These are phyloP conservation scores for Colletotrichum siamense DNA, from an alignment of 2,329 filamentous ascomycete species.

Conservation along the genomic window DNA sequence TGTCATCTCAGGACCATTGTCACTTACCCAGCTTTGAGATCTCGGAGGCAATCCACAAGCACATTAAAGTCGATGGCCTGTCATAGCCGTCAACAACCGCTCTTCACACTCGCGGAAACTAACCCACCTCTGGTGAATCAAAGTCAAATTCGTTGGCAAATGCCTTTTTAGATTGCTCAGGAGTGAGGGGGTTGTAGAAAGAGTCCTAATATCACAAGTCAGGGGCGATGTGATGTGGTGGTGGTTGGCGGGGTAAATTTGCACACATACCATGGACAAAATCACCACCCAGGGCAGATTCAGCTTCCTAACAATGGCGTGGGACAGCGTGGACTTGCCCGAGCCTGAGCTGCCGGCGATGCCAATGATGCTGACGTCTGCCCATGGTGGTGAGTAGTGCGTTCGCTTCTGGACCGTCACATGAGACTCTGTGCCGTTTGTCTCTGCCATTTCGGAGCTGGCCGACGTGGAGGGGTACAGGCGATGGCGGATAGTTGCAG, in stretches of 20 bases:
- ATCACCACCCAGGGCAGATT: constrained; percentile 98
- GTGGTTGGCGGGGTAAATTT: constrained; percentile 15
- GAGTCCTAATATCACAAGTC: constrained; percentile 70
- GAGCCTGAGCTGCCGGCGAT: constrained; percentile 96
- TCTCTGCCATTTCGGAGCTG: constrained; percentile 17
- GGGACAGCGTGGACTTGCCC: constrained; percentile 89
- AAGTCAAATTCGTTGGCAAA: constrained; percentile 96
- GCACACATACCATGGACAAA: constrained; percentile 79
- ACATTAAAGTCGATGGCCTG: constrained; percentile 92
- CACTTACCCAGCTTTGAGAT: constrained; percentile 88
- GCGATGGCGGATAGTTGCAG: constrained; percentile 6
- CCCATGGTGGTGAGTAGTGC: constrained; percentile 94
- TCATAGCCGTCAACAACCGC: neutral
- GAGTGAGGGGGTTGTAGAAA: constrained; percentile 89
- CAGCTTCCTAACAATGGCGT: constrained; percentile 87
- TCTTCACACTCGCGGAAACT: neutral
- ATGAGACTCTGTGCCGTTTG: constrained; percentile 36
- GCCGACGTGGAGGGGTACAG: neutral
- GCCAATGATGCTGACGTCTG: constrained; percentile 93
- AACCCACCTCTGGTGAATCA: constrained; percentile 75
- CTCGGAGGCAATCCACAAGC: constrained; percentile 77
- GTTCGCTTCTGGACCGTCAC: constrained; percentile 62
- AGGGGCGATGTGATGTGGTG: neutral
- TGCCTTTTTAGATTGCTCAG: constrained; percentile 79
- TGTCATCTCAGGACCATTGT: neutral